Evolutionary conservation across 2,329 filamentous ascomycete species (phyloP).

Genomic region (Pseudogymnoascus sp.): DNA sequence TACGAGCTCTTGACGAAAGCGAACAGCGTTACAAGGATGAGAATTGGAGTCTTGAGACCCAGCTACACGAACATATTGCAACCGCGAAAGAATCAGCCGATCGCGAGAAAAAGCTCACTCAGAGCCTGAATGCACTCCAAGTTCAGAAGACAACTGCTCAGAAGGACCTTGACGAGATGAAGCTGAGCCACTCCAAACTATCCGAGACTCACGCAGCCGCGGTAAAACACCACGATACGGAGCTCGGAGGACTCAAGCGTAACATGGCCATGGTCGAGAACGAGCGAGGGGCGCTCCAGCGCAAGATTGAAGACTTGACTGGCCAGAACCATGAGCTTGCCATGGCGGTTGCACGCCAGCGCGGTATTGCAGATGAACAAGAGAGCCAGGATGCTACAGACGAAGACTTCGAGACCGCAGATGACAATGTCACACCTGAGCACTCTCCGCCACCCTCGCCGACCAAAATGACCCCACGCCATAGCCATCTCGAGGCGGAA

Average conservation of each 20-base stretch:
- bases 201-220: conserved; percentile 68
- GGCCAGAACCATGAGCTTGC: conserved; percentile 87
- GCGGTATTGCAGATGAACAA: conserved; percentile 58
- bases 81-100: conserved; percentile 68
- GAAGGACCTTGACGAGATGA: conserved; percentile 85
- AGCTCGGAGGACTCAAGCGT: conserved; percentile 74
- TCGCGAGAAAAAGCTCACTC: conserved; percentile 72
- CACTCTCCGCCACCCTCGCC: conserved; percentile 87
- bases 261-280: conserved; percentile 69
- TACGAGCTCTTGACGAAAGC: conserved; percentile 81
- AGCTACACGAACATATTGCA: conserved; percentile 72
- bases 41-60: conserved; percentile 94
- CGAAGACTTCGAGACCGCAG: conserved; percentile 54
- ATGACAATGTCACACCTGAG: conserved; percentile 69
- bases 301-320: conserved; percentile 79
- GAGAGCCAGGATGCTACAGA: conserved; percentile 52
- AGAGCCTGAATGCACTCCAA: conserved; percentile 59
- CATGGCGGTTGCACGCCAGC: conserved; percentile 66
- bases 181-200: conserved; percentile 67
- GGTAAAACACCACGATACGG: conserved; percentile 79
- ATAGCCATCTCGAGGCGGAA: conserved; percentile 87
- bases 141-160: conserved; percentile 70
- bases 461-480: conserved; percentile 81
- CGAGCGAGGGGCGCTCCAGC: conserved; percentile 69
- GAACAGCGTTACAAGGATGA: conserved; percentile 96